Base-by-base conservation (phyloP, 2,329 filamentous ascomycete genomes). In the Pseudofabraea citricarpa region DNA sequence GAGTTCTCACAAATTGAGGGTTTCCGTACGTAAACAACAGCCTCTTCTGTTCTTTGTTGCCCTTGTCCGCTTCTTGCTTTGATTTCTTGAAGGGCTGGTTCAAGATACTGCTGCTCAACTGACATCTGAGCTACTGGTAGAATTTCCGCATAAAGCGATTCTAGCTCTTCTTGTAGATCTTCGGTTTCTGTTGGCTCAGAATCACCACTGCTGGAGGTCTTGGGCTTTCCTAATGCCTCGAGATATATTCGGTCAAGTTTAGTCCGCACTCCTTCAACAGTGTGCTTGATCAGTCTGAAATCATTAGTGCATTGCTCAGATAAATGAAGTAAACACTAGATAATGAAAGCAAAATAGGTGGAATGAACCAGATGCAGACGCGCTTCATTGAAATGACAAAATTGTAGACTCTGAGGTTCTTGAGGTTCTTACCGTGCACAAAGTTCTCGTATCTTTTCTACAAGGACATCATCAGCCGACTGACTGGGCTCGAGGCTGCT, bases 111-210 rank as follows among this genome's bases (percentile, higher is more conserved):
- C 53, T 84, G 77, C 51, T 87, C 81, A 1, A 82, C 72, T 0
- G 83, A 79, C 78, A 88, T 87, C 49, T 85, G 78, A 6, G 82
- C 77, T 2, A 88, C 79, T 0, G 83, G 78, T 0, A 83, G 66
- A 31, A 88, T 81, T 56, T 88, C 85, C 0, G 80, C 69, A 52
- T 85, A 83, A 3, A 88, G 67, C 4, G 81, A 85, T 51, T 86
- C 81, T 1, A 88, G 68, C 55, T 87, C 84, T 23, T 76, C 74
- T 53, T 82, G 75, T 2, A 85, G 58, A 3, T 72, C 69, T 12
- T 64, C 65, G 8, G 74, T 68, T 38, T 78, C 74, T 41, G 51
- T 49, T 7, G 27, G 38, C 10, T 55, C 43, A n/a, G 31, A 41
- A 6, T 48, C 42, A 24, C 48, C 42, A 22, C 26, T 23, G 22